Evolutionary conservation across 768 basidiomycete genomes (phyloP).

Genomic region (Pleurotus pulmonarius): DNA sequence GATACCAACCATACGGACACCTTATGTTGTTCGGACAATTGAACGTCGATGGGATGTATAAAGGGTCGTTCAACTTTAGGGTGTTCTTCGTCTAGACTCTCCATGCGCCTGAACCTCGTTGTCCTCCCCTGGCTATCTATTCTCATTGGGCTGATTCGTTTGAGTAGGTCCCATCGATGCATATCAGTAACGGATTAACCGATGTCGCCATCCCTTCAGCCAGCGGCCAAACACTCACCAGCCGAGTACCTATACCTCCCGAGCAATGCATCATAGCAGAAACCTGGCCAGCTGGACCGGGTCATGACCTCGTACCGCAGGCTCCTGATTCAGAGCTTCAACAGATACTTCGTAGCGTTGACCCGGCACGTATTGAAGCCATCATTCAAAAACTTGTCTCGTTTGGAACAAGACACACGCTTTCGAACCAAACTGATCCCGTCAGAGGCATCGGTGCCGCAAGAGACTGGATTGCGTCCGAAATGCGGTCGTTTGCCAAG

Average conservation of each 20-base stretch:
- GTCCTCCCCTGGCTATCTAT: not conserved
- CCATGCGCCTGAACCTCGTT: not conserved
- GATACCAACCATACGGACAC: no score
- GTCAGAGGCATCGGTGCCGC: slow-evolving; percentile 51
- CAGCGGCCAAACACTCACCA: not conserved
- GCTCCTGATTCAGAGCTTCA: slow-evolving; percentile 39
- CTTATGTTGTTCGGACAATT: no score
- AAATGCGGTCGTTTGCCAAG: slow-evolving; percentile 37
- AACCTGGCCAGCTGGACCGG: slow-evolving; percentile 50
- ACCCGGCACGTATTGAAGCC: slow-evolving; percentile 38
- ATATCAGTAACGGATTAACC: not conserved
- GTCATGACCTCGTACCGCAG: slow-evolving; percentile 36
- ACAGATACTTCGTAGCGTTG: slow-evolving; percentile 42
- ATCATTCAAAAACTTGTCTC: slow-evolving; percentile 51
- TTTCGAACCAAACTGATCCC: slow-evolving; percentile 51
- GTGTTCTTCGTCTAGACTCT: not conserved
- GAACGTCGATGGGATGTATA: not conserved
- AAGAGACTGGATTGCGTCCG: slow-evolving; percentile 48
- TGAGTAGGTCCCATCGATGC: not conserved
- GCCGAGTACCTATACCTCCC: slow-evolving; percentile 4
- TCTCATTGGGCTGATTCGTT: not conserved
- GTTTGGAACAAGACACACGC: slow-evolving; percentile 52
- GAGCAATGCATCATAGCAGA: slow-evolving; percentile 15
- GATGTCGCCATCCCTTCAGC: not conserved
- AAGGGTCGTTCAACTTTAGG: not conserved